Percentiles rank a stretch among this genome's conserved stretches.
These are phyloP conservation scores for Aspergillus ibericus DNA, from an alignment of 2,329 filamentous ascomycete species.

Conservation along the genomic window DNA sequence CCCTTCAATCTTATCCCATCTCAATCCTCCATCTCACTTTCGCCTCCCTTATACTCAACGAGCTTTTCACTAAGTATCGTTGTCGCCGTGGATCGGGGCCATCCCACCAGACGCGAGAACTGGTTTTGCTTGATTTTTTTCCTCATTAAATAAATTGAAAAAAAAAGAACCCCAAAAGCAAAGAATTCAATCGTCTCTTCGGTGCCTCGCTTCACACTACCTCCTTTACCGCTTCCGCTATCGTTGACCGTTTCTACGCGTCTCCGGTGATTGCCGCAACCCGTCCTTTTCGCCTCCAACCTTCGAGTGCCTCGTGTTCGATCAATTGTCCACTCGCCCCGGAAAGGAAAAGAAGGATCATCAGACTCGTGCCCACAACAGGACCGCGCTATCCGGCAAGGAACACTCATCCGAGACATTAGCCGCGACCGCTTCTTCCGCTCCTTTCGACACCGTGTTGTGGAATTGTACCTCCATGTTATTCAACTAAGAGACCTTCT, in stretches of 20 bases:
- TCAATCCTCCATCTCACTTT: constrained; percentile 16
- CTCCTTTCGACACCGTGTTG: constrained; percentile 26
- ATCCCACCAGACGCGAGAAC: constrained; percentile 29
- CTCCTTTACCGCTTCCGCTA: constrained; percentile 10
- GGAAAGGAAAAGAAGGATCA: constrained; percentile 7
- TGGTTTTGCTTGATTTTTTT: constrained; percentile 20
- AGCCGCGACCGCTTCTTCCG: constrained; percentile 26
- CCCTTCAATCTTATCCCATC: constrained; percentile 13
- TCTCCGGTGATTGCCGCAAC: constrained; percentile 8
- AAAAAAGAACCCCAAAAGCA: constrained; percentile 15
- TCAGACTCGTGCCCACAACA: constrained; percentile 10
- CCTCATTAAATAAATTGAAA: constrained; percentile 3
- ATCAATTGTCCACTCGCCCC: constrained; percentile 5
- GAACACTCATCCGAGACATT: constrained; percentile 16
- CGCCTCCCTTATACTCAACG: constrained; percentile 35
- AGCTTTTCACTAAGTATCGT: constrained; percentile 57
- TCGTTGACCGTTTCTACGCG: constrained; percentile 12
- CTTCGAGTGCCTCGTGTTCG: constrained; percentile 13
- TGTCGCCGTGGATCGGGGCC: constrained; percentile 32
- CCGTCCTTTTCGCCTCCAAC: constrained; percentile 1
- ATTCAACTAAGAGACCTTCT: constrained; percentile 39
- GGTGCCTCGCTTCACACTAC: constrained; percentile 4
- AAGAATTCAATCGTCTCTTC: constrained; percentile 10
- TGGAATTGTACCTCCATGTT: constrained; percentile 38
- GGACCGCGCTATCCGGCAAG: constrained; percentile 15